A percentile compares a stretch with the other conserved stretches of the same genome.
Conservation (phyloP, 306 rosid species). For the Inga laurina region DNA sequence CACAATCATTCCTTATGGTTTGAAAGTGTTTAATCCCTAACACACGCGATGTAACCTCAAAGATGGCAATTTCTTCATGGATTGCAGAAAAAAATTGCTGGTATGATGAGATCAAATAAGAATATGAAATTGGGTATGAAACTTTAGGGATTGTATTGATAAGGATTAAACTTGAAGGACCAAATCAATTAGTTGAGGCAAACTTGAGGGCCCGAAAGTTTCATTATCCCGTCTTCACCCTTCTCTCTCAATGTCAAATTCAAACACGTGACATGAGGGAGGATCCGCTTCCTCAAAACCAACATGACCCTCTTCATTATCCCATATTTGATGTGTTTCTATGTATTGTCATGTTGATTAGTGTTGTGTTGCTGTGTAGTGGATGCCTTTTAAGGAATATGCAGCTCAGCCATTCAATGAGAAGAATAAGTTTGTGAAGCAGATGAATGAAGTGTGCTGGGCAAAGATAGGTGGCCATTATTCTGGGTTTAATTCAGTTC, state of each 20-base stretch:
- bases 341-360: neutral
- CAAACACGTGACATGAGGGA: no score
- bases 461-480: conserved; percentile 50
- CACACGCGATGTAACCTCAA: neutral
- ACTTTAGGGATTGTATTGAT: neutral
- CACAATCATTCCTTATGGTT: neutral
- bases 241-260: no score
- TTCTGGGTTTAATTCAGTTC: conserved; percentile 52
- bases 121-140: neutral
- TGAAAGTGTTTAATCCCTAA: neutral
- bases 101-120: neutral
- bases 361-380: conserved; percentile 53
- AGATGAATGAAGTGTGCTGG: conserved; percentile 42
- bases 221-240: neutral
- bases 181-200: neutral
- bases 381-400: conserved; percentile 75
- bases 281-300: no score
- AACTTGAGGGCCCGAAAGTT: neutral
- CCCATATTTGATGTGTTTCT: neutral
- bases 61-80: neutral
- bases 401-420: conserved; percentile 51
- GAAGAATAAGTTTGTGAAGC: conserved; percentile 38
- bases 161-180: neutral
- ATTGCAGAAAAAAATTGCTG: neutral
- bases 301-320: no score